phyloP scores from a whole-genome alignment of 1,139 yeast species.

The Sugiyamaella paludigena region DNA sequence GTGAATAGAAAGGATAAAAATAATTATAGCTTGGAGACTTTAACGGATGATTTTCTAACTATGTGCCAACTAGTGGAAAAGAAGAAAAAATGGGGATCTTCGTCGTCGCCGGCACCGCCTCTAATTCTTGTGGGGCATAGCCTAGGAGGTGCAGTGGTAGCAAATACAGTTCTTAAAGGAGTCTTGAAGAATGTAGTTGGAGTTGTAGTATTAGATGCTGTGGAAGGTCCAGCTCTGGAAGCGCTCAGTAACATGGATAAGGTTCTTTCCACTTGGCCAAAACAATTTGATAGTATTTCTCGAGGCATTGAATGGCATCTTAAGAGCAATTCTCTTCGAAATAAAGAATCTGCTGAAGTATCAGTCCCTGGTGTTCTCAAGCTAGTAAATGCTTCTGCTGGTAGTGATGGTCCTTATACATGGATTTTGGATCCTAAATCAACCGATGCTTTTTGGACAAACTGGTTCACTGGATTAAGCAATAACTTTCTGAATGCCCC shows the following conservation, averaged over 20 bases:
- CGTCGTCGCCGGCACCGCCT: constrained; percentile 35
- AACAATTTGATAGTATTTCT: constrained; percentile 47
- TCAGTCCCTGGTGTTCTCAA: constrained; percentile 61
- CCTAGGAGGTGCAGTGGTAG: constrained; percentile 82
- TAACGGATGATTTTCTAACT: constrained; percentile 56
- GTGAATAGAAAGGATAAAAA: constrained; percentile 26
- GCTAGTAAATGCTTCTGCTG: constrained; percentile 1
- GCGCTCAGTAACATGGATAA: constrained; percentile 65
- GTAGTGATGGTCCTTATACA: constrained; percentile 10
- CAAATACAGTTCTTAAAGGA: constrained; percentile 45
- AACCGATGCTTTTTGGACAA: constrained; percentile 69
- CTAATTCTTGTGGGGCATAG: constrained; percentile 80
- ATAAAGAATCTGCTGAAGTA: constrained; percentile 60
- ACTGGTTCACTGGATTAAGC: constrained; percentile 82
- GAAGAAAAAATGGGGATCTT: constrained; percentile 27
- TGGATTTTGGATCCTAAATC: constrained; percentile 66
- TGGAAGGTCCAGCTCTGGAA: constrained; percentile 83
- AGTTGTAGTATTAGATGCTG: constrained; percentile 78
- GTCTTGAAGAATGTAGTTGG: constrained; percentile 45
- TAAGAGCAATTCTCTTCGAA: constrained; percentile 49
- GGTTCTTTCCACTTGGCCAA: constrained; percentile 64
- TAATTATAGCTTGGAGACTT: constrained; percentile 50
- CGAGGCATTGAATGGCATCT: constrained; percentile 86
- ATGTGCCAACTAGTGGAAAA: constrained; percentile 45
- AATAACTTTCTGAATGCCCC: constrained; percentile 53